phyloP scores from a whole-genome alignment of 2,329 filamentous ascomycete genomes.

The Colletotrichum sp. region DNA sequence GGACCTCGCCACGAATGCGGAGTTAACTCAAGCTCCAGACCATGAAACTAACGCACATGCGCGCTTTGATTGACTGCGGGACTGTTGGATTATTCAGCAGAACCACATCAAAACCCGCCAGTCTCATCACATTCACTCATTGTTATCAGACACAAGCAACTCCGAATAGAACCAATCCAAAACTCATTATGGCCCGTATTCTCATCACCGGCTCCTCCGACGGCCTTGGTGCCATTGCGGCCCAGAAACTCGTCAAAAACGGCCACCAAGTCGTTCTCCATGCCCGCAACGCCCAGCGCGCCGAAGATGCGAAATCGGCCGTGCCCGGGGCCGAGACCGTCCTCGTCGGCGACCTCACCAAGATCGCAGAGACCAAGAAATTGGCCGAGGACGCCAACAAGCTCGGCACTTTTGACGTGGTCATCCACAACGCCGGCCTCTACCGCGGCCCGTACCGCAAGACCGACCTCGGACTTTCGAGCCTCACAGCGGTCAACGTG shows the following conservation, averaged over 20 bases:
- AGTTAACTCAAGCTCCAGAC: neutral
- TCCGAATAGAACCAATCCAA: neutral
- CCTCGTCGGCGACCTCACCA: constrained; percentile 58
- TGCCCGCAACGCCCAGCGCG: constrained; percentile 59
- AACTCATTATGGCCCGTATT: constrained; percentile 1
- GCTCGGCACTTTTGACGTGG: constrained; percentile 54
- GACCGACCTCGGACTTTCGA: constrained; percentile 39
- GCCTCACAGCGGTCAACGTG: constrained; percentile 60
- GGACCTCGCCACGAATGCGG: neutral
- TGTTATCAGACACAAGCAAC: neutral
- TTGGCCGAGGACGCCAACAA: constrained; percentile 56
- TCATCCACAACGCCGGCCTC: constrained; percentile 64
- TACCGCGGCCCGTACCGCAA: constrained; percentile 41
- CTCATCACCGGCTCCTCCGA: constrained; percentile 62
- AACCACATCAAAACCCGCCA: neutral
- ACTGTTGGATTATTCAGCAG: neutral
- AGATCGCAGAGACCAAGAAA: constrained; percentile 51
- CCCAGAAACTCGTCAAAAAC: constrained; percentile 50
- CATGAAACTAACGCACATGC: neutral
- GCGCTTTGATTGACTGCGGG: neutral
- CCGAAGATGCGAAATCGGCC: constrained; percentile 48
- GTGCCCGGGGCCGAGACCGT: constrained; percentile 56
- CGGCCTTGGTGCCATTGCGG: constrained; percentile 58
- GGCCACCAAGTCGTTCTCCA: constrained; percentile 63
- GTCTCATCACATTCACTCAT: neutral